Conservation (phyloP, 371 early-diverging fungal species). For the Umbelopsis sp. region DNA sequence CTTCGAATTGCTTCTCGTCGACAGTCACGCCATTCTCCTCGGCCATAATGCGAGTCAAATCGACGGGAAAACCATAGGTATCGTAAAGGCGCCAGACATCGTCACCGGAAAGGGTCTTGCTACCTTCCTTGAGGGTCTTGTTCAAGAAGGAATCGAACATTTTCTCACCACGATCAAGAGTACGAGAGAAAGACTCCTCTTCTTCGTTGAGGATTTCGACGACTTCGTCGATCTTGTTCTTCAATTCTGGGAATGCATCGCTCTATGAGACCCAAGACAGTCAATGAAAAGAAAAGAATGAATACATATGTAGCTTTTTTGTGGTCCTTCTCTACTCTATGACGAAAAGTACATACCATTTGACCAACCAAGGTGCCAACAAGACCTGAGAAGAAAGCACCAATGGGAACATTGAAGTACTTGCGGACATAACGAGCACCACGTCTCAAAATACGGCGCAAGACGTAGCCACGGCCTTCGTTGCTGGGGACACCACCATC, state of each 20-base stretch:
- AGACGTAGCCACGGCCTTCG: slow-evolving; percentile 99
- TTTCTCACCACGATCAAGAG: slow-evolving; percentile 97
- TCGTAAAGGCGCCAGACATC: slow-evolving; percentile 99
- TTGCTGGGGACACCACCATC: slow-evolving; percentile 97
- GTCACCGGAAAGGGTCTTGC: slow-evolving; percentile 77
- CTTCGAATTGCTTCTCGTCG: slow-evolving; percentile 87
- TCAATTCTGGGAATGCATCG: slow-evolving; percentile 88
- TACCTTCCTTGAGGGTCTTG: slow-evolving; percentile 66
- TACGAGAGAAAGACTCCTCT: slow-evolving; percentile 95
- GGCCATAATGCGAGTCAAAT: slow-evolving; percentile 98
- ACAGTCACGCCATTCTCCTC: slow-evolving; percentile 93
- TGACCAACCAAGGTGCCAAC: slow-evolving; percentile 84
- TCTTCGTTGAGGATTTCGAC: slow-evolving; percentile 97
- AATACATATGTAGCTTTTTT: too few relatives aligned
- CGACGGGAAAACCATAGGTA: slow-evolving; percentile 99
- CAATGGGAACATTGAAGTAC: slow-evolving; percentile 90
- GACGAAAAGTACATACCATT: slow-evolving; percentile 54
- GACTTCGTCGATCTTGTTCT: slow-evolving; percentile 72
- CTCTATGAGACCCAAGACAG: slow-evolving; percentile 41
- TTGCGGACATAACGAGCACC: slow-evolving; percentile 96
- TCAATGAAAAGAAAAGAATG: not conserved
- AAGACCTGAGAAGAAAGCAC: slow-evolving; percentile 89
- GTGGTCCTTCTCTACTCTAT: not conserved
- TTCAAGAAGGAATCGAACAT: slow-evolving; percentile 87
- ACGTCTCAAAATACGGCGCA: slow-evolving; percentile 98